A percentile compares a stretch with the other conserved stretches of the same genome.
Conservation (phyloP, 208 protist genomes). For the Crithidia expoeki region DNA sequence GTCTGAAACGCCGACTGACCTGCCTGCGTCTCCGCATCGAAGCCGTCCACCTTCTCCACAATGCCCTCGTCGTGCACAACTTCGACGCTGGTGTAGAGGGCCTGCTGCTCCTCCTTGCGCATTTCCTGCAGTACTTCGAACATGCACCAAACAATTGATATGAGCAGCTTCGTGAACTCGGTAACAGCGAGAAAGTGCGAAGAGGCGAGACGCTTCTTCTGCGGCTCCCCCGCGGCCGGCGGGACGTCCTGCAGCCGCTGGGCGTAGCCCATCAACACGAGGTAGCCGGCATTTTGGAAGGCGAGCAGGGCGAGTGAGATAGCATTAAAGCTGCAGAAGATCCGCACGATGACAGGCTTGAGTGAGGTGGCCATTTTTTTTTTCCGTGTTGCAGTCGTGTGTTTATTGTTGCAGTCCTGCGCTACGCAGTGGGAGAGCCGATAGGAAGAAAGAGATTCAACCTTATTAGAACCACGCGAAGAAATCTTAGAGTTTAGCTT, state of each 20-base stretch:
- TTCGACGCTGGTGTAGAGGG: not conserved
- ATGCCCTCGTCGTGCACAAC: not conserved
- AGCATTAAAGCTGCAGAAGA: constrained; percentile 17
- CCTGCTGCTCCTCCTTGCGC: not conserved
- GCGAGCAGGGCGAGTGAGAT: constrained; percentile 14
- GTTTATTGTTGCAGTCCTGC: not conserved
- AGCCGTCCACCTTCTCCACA: not conserved
- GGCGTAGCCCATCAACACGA: constrained; percentile 19
- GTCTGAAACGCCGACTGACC: not conserved
- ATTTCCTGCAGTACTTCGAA: constrained; percentile 18
- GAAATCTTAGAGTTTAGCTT: no score
- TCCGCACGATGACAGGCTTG: not conserved
- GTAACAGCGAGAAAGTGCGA: constrained; percentile 19
- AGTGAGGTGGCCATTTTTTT: not conserved
- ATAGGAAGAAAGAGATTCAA: no score
- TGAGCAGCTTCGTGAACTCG: constrained; percentile 8
- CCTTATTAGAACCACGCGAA: no score
- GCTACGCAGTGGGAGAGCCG: no score
- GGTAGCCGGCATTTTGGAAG: constrained; percentile 26
- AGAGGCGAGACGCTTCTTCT: not conserved
- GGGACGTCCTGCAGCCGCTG: constrained; percentile 10
- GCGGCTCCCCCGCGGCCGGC: not conserved
- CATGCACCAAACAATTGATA: constrained; percentile 18
- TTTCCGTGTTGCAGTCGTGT: not conserved
- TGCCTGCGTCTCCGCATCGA: not conserved